These are phyloP conservation scores for Fusarium ambrosium DNA, from an alignment of 2,329 filamentous ascomycete genomes.

Conservation along the genomic window DNA sequence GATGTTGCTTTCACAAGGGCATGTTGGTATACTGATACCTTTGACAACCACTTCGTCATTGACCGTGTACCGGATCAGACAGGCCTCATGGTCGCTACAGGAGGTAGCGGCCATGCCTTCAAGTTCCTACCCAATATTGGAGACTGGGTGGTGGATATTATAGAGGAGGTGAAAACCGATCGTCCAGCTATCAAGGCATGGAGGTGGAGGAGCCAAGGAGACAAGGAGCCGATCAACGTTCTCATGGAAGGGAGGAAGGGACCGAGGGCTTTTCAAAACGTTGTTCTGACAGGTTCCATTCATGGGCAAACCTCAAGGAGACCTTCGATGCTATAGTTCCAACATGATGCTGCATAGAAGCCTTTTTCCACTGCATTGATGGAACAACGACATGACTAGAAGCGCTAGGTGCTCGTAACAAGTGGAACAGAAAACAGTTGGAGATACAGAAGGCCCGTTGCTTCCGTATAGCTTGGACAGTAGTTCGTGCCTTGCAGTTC, in stretches of 20 bases:
- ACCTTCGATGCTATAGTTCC: background rate
- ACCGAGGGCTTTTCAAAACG: background rate
- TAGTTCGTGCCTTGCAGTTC: too few species aligned
- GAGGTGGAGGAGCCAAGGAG: background rate
- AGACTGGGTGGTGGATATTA: conserved; percentile 17
- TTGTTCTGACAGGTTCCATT: background rate
- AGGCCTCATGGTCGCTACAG: conserved; percentile 26
- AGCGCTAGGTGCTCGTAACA: background rate
- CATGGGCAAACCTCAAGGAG: background rate
- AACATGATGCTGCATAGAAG: fast-evolving
- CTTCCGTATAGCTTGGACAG: too few species aligned
- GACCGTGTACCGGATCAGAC: conserved; percentile 13
- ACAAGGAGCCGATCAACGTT: background rate
- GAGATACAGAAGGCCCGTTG: too few species aligned
- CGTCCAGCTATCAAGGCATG: background rate
- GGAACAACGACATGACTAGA: background rate
- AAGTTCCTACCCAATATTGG: conserved; percentile 44
- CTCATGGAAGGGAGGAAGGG: background rate
- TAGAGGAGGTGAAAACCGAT: conserved; percentile 5
- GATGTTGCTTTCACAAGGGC: conserved; percentile 58
- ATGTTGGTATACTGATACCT: conserved; percentile 57
- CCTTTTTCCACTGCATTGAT: background rate
- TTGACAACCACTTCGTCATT: conserved; percentile 33
- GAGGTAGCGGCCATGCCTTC: conserved; percentile 28
- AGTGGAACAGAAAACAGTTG: too few species aligned